Percentiles rank a stretch among this genome's conserved stretches.
phyloP scores from a whole-genome alignment of 2,329 filamentous ascomycete species.

The Cryphonectria naterciae region DNA sequence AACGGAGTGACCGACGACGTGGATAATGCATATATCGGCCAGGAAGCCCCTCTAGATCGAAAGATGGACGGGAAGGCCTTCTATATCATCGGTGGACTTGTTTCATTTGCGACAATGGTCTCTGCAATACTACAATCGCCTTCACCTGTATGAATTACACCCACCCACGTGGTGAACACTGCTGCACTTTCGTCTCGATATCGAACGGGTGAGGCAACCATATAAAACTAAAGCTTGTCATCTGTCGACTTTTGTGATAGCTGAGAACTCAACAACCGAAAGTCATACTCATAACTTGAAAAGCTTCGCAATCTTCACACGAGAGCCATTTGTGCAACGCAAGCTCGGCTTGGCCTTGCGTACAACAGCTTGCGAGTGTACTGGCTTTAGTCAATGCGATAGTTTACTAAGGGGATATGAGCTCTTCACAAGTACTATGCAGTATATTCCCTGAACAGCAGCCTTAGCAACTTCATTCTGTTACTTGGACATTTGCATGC shows the following conservation, averaged over 20 bases:
- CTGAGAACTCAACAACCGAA: neutral
- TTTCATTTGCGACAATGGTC: neutral
- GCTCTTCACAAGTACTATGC: no score
- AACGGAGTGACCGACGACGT: neutral
- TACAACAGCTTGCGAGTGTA: neutral
- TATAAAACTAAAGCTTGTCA: neutral
- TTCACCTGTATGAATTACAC: neutral
- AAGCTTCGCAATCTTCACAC: neutral
- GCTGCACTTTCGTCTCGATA: neutral
- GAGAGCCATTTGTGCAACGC: neutral
- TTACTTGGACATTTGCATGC: no score
- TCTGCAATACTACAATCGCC: neutral
- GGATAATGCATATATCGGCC: neutral
- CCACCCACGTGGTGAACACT: neutral
- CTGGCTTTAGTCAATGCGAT: neutral
- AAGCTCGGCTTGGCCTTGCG: neutral
- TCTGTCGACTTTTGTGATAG: neutral
- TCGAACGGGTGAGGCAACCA: neutral
- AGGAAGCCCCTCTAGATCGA: neutral
- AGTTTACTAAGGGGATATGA: neutral
- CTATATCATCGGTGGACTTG: neutral
- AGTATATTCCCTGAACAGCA: no score
- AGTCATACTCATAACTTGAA: neutral
- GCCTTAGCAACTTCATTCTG: no score
- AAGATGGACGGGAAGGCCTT: neutral